Evolutionary conservation across 2,329 filamentous ascomycete species (phyloP), one percentile per base, ranked within the genome.

Genomic region (Neopestalotiopsis clavispora): DNA sequence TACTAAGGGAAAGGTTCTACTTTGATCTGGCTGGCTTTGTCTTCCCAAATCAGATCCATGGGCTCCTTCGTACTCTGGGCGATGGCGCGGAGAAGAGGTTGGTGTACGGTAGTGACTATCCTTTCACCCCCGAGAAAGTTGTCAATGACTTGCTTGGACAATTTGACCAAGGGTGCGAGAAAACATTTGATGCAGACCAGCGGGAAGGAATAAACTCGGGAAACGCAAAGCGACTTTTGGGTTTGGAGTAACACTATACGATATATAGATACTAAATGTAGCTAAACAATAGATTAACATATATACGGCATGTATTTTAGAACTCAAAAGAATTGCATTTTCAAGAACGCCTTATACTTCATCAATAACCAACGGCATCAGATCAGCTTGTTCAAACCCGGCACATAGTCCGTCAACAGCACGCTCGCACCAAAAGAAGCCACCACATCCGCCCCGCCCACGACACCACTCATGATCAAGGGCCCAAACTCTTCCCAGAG

Each of bases 51-150:
- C 85, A 87, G 75, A 79, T 87, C 40, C 80, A 82, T 66, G 85
- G 83, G 1, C 75, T 87, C 67, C 73, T 87, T 17, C 73, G 82
- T 13, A 79, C 82, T 0, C 79, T 82, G 7, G 77, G 80, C 4
- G 60, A 67, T 20, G 68, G 59, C n/a, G 65, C 65, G 1, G 77
- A 82, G 65, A 75, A 80, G n/a, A 78, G 79, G 59, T 67, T 88
- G 42, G 62, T 88, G 68, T 88, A 87, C 77, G 86, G 86, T 4
- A 86, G 80, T 68, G 85, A 88, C 72, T 88, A 81, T 69, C 85
- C 85, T 0, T 88, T 83, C 68, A 87, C 85, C 0, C 78, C 79
- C 4, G 78, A 69, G 59, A 65, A 67, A 38, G 59, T 67, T 9
- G 65, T 68, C 76, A 2, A 69, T 71, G 13, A 77, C 75, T 76